Conservation (phyloP, 2,329 filamentous ascomycete genomes). For the Penicillium brasilianum region DNA sequence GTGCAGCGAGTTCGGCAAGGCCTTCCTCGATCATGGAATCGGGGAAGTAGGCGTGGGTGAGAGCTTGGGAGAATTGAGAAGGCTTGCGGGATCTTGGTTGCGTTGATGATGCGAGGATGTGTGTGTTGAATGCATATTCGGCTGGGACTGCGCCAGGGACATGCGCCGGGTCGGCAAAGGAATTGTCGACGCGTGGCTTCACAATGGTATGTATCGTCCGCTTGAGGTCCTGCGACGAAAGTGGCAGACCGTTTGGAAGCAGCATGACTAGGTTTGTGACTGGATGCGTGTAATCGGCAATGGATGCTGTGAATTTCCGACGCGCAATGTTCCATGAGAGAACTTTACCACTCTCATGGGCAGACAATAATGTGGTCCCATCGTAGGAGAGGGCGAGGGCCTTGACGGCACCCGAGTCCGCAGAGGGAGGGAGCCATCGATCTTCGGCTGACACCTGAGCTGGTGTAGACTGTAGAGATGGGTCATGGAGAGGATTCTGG, state of each 20-base stretch:
- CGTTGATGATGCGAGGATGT: conserved; percentile 35
- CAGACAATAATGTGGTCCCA: conserved; percentile 77
- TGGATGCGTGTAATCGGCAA: conserved; percentile 76
- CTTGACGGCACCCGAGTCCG: conserved; percentile 68
- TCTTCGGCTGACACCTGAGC: conserved; percentile 49
- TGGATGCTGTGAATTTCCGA: conserved; percentile 67
- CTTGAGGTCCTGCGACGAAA: conserved; percentile 42
- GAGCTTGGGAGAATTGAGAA: conserved; percentile 42
- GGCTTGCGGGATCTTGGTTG: conserved; percentile 18
- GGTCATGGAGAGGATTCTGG: conserved; percentile 44
- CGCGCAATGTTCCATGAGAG: conserved; percentile 79
- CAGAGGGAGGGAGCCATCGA: conserved; percentile 58
- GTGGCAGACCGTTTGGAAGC: conserved; percentile 60
- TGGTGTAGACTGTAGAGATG: conserved; percentile 45
- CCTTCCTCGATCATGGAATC: conserved; percentile 47
- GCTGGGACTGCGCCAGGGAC: conserved; percentile 46
- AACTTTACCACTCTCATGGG: conserved; percentile 79
- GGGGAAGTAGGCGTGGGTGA: conserved; percentile 48
- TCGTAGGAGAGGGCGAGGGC: conserved; percentile 81
- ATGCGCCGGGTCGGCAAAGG: conserved; percentile 43
- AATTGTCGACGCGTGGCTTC: conserved; percentile 68
- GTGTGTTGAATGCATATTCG: conserved; percentile 50
- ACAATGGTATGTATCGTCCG: conserved; percentile 67
- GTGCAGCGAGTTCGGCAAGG: conserved; percentile 44
- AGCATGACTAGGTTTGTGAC: conserved; percentile 82